Evolutionary conservation across 768 basidiomycete genomes (phyloP).

Genomic region (Hebeloma cylindrosporum): DNA sequence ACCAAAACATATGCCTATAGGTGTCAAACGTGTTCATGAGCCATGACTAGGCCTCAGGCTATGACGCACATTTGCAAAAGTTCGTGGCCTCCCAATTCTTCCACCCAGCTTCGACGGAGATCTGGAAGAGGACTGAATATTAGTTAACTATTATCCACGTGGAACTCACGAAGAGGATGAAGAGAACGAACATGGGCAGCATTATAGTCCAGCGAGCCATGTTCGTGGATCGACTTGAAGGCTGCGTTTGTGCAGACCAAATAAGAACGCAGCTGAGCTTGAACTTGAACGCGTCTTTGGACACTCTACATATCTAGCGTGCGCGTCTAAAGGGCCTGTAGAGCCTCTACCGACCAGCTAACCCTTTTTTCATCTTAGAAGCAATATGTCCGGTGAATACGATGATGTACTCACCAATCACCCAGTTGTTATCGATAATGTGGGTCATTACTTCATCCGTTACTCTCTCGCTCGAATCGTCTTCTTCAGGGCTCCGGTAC

Average conservation of each 20-base stretch:
- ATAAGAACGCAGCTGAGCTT: constrained; percentile 25
- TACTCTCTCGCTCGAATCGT: constrained; percentile 21
- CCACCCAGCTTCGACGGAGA: constrained; percentile 30
- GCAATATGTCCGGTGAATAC: constrained; percentile 77
- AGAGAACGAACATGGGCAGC: constrained; percentile 12
- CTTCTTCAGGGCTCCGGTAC: constrained; percentile 87
- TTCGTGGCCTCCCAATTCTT: constrained; percentile 89
- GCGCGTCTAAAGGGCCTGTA: constrained; percentile 1
- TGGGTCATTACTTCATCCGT: constrained; percentile 38
- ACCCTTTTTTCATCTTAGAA: constrained; percentile 11
- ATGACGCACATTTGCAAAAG: constrained; percentile 79
- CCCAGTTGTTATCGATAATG: constrained; percentile 99
- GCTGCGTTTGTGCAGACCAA: too few relatives aligned
- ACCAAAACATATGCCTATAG: constrained; percentile 85
- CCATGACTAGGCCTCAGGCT: constrained; percentile 3
- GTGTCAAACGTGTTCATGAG: constrained; percentile 6
- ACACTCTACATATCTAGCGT: too few relatives aligned
- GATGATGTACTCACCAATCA: constrained; percentile 97
- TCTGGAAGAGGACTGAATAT: constrained; percentile 7
- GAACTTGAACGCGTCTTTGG: constrained; percentile 26
- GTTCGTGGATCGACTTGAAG: too few relatives aligned
- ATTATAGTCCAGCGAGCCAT: constrained; percentile 3
- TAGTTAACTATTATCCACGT: constrained; percentile 6
- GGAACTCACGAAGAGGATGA: constrained; percentile 18
- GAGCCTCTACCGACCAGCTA: constrained; percentile 12